Conservation (phyloP, 768 basidiomycete genomes). For the Candolleomyces eurysporus region DNA sequence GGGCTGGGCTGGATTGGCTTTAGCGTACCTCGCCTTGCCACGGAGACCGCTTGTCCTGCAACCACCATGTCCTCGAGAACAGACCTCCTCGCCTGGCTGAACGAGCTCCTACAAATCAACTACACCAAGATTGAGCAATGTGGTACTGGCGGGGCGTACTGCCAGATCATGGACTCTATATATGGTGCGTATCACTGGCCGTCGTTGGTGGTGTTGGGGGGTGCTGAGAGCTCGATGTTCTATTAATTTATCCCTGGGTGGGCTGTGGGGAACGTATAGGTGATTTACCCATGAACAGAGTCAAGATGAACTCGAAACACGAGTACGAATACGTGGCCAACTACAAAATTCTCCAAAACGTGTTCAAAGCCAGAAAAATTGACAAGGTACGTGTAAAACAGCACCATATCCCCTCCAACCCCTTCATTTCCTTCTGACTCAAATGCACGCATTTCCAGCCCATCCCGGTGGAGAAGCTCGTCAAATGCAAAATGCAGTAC, state of each 20-base stretch:
- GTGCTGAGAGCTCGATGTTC: constrained; percentile 7
- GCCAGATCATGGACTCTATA: constrained; percentile 93
- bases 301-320: constrained; percentile 95
- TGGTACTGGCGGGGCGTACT: constrained; percentile 89
- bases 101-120: constrained; percentile 87
- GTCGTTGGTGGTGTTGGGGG: background rate
- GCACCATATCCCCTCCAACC: background rate
- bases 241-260: constrained; percentile 4
- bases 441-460: constrained; percentile 48
- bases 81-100: constrained; percentile 90
- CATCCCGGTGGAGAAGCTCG: constrained; percentile 90
- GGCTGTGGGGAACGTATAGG: constrained; percentile 39
- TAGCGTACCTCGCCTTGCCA: background rate
- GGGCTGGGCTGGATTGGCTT: constrained; percentile 7
- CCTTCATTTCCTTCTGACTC: too few relatives aligned
- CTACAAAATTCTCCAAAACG: constrained; percentile 92
- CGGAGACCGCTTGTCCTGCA: background rate
- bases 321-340: constrained; percentile 96
- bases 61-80: constrained; percentile 70
- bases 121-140: constrained; percentile 94
- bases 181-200: constrained; percentile 58
- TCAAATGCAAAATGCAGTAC: constrained; percentile 99
- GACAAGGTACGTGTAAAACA: constrained; percentile 67
- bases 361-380: constrained; percentile 89
- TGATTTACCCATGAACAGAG: constrained; percentile 85